phyloP scores from a whole-genome alignment of 192 early-diverging fungal genomes.

The Phlyctochytrium bullatum region DNA sequence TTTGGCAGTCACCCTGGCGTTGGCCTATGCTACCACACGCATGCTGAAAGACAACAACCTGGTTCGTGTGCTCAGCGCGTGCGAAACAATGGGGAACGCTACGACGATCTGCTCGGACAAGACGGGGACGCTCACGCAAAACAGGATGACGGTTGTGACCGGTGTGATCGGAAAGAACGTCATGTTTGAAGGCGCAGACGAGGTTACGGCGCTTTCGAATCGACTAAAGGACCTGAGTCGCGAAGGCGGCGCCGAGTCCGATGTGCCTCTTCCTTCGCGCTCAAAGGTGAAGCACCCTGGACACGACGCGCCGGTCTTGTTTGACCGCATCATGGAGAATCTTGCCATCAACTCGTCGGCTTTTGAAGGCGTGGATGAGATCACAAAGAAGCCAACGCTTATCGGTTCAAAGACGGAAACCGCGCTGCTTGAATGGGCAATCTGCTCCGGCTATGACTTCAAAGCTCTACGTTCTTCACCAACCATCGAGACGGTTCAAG shows the following conservation, averaged over 20 bases:
- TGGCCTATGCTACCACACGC: slow-evolving; percentile 88
- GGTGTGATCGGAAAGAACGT: slow-evolving; percentile 73
- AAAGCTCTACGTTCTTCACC: slow-evolving; percentile 55
- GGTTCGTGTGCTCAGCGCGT: slow-evolving; percentile 91
- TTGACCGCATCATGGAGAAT: slow-evolving; percentile 18
- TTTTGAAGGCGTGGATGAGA: slow-evolving; percentile 9
- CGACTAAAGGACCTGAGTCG: background rate
- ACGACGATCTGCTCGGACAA: slow-evolving; percentile 99
- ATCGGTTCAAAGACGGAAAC: slow-evolving; percentile 94
- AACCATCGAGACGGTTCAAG: slow-evolving; percentile 47
- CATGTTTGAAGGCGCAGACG: slow-evolving; percentile 52
- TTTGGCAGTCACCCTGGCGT: slow-evolving; percentile 91
- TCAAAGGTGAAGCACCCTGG: slow-evolving; percentile 9
- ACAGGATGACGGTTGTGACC: slow-evolving; percentile 93
- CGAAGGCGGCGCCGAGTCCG: background rate
- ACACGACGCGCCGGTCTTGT: background rate
- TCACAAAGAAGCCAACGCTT: slow-evolving; percentile 32
- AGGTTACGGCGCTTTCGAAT: slow-evolving; percentile 5
- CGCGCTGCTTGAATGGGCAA: slow-evolving; percentile 79
- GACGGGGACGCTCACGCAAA: slow-evolving; percentile 97
- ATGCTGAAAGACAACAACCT: slow-evolving; percentile 99
- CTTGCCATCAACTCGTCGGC: slow-evolving; percentile 37
- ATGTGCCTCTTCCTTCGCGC: background rate
- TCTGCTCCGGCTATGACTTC: slow-evolving; percentile 63
- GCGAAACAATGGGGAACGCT: slow-evolving; percentile 98